phyloP scores from a whole-genome alignment of 176 grass and related monocot genomes.

The Zea luxurians region DNA sequence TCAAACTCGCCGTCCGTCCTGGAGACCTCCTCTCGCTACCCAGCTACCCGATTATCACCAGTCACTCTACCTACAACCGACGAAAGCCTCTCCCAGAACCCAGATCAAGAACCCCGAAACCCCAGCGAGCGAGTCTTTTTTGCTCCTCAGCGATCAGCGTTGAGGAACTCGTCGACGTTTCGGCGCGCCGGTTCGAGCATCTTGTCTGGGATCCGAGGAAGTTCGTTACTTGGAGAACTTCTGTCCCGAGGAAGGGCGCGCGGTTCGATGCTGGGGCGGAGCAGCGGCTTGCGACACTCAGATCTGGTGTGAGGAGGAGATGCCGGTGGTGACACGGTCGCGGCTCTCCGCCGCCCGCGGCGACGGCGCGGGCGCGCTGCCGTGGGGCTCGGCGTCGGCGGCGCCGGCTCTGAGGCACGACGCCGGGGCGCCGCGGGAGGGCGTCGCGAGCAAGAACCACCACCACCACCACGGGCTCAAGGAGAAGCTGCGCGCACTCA shows the following conservation, averaged over 20 bases:
- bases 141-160: not conserved
- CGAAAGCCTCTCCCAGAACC: conserved; percentile 15
- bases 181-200: not conserved
- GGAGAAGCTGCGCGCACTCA: conserved; percentile 78
- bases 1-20: conserved; percentile 45
- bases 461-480: conserved; percentile 70
- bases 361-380: conserved; percentile 21
- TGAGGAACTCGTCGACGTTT: conserved; percentile 10
- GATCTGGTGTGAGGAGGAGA: conserved; percentile 44
- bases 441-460: not conserved
- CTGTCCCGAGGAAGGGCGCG: not conserved
- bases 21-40: not conserved
- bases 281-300: not conserved
- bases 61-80: conserved; percentile 20
- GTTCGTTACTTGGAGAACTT: conserved; percentile 22
- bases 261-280: conserved; percentile 41
- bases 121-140: conserved; percentile 1
- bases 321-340: conserved; percentile 76
- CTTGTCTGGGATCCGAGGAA: not conserved
- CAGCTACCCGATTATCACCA: conserved; percentile 15
- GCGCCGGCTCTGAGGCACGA: conserved; percentile 1
- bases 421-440: not conserved
- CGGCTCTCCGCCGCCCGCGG: conserved; percentile 39
- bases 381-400: conserved; percentile 28
- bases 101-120: conserved; percentile 29